Evolutionary conservation across 2,329 filamentous ascomycete genomes (phyloP).

Genomic region (Alternaria arbusti): DNA sequence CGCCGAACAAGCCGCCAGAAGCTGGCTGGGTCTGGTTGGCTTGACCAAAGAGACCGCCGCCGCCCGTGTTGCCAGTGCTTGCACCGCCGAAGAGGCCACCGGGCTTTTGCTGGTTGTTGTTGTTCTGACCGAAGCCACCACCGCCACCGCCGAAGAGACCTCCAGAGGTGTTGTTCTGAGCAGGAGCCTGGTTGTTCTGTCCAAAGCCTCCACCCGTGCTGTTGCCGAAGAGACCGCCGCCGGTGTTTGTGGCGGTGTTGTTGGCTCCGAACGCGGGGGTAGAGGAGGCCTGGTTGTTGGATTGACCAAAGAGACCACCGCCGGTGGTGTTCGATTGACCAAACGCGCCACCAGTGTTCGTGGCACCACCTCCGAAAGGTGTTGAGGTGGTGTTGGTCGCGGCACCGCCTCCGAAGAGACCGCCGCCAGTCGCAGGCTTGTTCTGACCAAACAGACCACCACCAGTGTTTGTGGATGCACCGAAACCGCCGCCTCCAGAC

Average conservation of each 20-base stretch:
- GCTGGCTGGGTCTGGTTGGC: conserved; percentile 28
- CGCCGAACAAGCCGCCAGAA: conserved; percentile 53
- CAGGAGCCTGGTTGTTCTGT: conserved; percentile 36
- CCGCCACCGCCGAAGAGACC: conserved; percentile 53
- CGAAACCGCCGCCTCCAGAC: conserved; percentile 44
- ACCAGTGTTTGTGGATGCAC: conserved; percentile 30
- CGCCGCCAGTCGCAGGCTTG: conserved; percentile 43
- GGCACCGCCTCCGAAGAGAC: conserved; percentile 41
- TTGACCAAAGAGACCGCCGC: conserved; percentile 60
- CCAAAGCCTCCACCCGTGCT: conserved; percentile 39
- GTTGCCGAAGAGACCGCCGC: conserved; percentile 38
- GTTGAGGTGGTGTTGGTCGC: conserved; percentile 32
- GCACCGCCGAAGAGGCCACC: conserved; percentile 42
- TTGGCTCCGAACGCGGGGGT: conserved; percentile 37
- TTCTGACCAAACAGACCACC: conserved; percentile 59
- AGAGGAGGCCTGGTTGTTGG: conserved; percentile 33
- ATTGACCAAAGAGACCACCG: conserved; percentile 46
- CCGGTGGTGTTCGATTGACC: conserved; percentile 38
- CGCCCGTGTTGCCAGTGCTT: conserved; percentile 45
- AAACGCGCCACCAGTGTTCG: conserved; percentile 30
- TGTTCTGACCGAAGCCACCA: conserved; percentile 44
- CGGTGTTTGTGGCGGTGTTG: conserved; percentile 34
- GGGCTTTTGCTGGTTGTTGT: conserved; percentile 50
- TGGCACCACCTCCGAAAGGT: conserved; percentile 35
- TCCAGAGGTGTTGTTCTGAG: conserved; percentile 35